phyloP scores from a whole-genome alignment of 2,329 filamentous ascomycete species.

The Penicillium sp. region DNA sequence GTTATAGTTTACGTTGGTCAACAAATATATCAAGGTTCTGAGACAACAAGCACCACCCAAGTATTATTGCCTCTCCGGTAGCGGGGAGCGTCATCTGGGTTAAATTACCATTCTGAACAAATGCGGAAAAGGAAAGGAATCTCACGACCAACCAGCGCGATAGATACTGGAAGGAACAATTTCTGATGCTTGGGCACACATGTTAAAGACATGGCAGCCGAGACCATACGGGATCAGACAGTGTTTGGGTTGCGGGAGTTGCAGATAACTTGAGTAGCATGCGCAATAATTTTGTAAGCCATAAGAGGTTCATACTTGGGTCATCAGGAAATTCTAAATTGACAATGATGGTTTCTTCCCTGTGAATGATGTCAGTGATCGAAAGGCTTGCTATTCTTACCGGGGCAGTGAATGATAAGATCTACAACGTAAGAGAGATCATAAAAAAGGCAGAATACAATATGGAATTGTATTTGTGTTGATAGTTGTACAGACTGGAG shows the following conservation, averaged over 20 bases:
- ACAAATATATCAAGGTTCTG: slow-evolving; percentile 29
- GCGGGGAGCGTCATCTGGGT: slow-evolving; percentile 41
- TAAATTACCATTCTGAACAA: background rate
- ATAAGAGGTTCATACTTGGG: slow-evolving; percentile 52
- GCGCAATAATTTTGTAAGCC: slow-evolving; percentile 37
- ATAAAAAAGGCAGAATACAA: no score
- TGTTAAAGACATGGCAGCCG: slow-evolving; percentile 41
- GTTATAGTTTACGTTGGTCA: slow-evolving; percentile 35
- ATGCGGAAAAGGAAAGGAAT: background rate
- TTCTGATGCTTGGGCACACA: slow-evolving; percentile 36
- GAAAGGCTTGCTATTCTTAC: slow-evolving; percentile 1
- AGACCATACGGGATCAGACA: slow-evolving; percentile 38
- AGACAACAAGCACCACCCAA: slow-evolving; percentile 21
- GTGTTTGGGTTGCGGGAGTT: slow-evolving; percentile 41
- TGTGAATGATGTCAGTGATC: background rate
- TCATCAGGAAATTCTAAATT: slow-evolving; percentile 57
- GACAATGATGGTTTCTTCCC: slow-evolving; percentile 65
- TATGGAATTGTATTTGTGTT: no score
- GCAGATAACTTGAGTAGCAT: slow-evolving; percentile 50
- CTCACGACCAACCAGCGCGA: slow-evolving; percentile 23
- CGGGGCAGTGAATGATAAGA: no score
- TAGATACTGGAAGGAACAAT: slow-evolving; percentile 40
- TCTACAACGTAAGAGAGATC: no score
- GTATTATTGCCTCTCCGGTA: slow-evolving; percentile 45
- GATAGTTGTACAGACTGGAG: no score